A percentile compares a stretch with the other conserved stretches of the same genome.
Conservation (phyloP, 2,329 filamentous ascomycete species). For the Hymenoscyphus infarciens region DNA sequence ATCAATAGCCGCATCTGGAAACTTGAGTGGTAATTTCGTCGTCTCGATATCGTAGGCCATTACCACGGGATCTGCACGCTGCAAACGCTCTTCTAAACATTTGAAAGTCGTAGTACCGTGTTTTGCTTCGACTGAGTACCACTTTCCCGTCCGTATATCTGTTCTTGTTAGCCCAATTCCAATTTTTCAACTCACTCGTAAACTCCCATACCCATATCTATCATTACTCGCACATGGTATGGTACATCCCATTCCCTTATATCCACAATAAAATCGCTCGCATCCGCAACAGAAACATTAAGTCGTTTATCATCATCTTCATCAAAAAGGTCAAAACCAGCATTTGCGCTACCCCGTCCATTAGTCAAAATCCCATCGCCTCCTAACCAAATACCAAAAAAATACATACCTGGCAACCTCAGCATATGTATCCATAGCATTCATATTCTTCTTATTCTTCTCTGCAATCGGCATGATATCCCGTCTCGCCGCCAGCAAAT, state of each 20-base stretch:
- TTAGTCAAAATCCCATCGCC: constrained; percentile 19
- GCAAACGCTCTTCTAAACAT: constrained; percentile 81
- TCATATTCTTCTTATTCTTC: constrained; percentile 94
- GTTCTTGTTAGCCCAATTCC: constrained; percentile 23
- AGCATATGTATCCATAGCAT: constrained; percentile 96
- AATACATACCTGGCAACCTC: constrained; percentile 81
- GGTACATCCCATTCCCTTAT: constrained; percentile 99
- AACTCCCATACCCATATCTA: constrained; percentile 68
- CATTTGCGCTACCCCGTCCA: constrained; percentile 55
- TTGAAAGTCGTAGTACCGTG: constrained; percentile 82
- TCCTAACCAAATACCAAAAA: background rate
- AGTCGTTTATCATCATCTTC: constrained; percentile 77
- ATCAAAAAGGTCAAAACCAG: constrained; percentile 93
- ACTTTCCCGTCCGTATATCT: constrained; percentile 95
- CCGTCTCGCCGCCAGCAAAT: constrained; percentile 79
- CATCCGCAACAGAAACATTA: constrained; percentile 74
- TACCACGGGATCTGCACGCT: constrained; percentile 92
- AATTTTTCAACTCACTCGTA: constrained; percentile 19
- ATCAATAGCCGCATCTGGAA: constrained; percentile 89
- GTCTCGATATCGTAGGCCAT: constrained; percentile 99
- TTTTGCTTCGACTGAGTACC: constrained; percentile 94
- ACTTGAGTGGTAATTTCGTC: constrained; percentile 91
- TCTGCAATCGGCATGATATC: constrained; percentile 88
- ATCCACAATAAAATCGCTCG: constrained; percentile 96
- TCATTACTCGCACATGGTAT: constrained; percentile 98